Percentiles rank a stretch among this genome's conserved stretches.
Evolutionary conservation across 2,329 filamentous ascomycete species (phyloP).

Genomic region (Eutypa lata): DNA sequence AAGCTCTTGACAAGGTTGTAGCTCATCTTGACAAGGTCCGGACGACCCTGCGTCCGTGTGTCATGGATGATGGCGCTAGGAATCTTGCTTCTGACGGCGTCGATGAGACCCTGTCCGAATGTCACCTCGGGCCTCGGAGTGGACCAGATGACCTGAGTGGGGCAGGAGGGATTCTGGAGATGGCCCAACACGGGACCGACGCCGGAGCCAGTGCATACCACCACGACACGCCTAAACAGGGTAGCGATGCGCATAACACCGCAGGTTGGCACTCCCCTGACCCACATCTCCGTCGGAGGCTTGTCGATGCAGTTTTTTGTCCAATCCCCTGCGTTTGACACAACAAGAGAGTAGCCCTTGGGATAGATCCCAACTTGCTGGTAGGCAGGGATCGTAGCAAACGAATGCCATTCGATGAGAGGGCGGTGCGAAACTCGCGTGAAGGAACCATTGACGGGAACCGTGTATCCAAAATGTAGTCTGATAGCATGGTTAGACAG

Average conservation of each 20-base stretch:
- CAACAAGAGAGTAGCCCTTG: conserved; percentile 62
- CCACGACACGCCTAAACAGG: conserved; percentile 61
- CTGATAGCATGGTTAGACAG: conserved; percentile 71
- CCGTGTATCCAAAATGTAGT: conserved; percentile 65
- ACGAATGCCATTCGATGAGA: conserved; percentile 70
- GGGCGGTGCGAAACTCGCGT: conserved; percentile 61
- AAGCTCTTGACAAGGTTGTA: conserved; percentile 55
- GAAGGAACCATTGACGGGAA: conserved; percentile 53
- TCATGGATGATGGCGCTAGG: conserved; percentile 65
- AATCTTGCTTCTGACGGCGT: conserved; percentile 55
- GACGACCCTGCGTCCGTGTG: conserved; percentile 55
- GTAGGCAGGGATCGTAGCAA: conserved; percentile 67
- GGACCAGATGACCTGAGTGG: conserved; percentile 65
- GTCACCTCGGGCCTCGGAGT: conserved; percentile 59
- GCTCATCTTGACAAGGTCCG: conserved; percentile 49
- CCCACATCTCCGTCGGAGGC: conserved; percentile 62
- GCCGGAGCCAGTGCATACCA: conserved; percentile 71
- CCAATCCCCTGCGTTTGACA: conserved; percentile 76
- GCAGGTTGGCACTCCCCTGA: conserved; percentile 63
- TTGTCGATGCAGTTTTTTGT: conserved; percentile 60
- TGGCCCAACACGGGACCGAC: conserved; percentile 68
- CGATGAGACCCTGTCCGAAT: conserved; percentile 57
- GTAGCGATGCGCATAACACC: conserved; percentile 66
- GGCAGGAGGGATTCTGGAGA: conserved; percentile 45
- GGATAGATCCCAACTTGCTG: conserved; percentile 30